Conservation (phyloP, 1,139 yeast species). For the Spencermartinsiella ligniputridi region DNA sequence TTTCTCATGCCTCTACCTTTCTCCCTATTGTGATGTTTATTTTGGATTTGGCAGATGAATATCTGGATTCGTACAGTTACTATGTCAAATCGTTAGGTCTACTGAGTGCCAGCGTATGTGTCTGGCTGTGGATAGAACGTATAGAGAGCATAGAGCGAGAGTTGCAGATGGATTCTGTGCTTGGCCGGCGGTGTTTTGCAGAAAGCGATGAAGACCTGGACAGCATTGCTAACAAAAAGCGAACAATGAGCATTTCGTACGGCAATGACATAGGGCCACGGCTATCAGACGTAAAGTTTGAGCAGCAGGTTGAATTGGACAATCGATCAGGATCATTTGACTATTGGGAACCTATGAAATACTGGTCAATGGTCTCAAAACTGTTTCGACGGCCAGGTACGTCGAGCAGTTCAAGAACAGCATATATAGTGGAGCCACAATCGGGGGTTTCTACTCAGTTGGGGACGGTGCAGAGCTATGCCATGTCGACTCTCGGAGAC, state of each 20-base stretch:
- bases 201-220: slow-evolving; percentile 54
- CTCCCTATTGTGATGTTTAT: slow-evolving; percentile 71
- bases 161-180: slow-evolving; percentile 65
- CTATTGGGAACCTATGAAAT: neutral
- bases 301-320: no score
- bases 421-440: slow-evolving; percentile 10
- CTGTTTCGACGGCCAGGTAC: slow-evolving; percentile 11
- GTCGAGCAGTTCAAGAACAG: slow-evolving; percentile 13
- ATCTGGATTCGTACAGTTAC: slow-evolving; percentile 69
- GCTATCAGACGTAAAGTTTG: no score
- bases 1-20: slow-evolving; percentile 57
- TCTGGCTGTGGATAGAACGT: slow-evolving; percentile 88
- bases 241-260: neutral
- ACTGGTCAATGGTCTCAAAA: neutral
- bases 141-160: slow-evolving; percentile 54
- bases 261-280: neutral
- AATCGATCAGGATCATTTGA: no score
- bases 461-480: neutral
- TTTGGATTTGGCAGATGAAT: slow-evolving; percentile 69
- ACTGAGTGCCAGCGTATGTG: slow-evolving; percentile 47
- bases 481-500: no score
- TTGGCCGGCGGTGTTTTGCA: slow-evolving; percentile 74
- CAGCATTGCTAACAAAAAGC: no score
- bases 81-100: slow-evolving; percentile 59
- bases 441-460: neutral